Evolutionary conservation across 2,329 filamentous ascomycete genomes (phyloP), one percentile per base, ranked within the genome.

Genomic region (Sporothrix sp.): DNA sequence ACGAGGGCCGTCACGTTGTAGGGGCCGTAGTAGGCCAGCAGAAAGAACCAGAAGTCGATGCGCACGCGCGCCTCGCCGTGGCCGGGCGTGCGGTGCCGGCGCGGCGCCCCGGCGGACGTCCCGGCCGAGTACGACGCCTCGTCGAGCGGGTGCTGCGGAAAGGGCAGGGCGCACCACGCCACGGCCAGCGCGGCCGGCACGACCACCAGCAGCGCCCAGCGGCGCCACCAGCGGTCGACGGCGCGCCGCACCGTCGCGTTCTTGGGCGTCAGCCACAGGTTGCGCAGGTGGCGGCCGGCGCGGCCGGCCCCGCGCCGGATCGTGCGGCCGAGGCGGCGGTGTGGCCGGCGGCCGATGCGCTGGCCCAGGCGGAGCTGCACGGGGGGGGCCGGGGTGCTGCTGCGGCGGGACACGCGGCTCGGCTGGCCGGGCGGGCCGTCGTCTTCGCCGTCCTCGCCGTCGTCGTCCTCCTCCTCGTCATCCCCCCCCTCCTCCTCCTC

Each of bases 31-130:
- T 84, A 85, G 51, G 83, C 75, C 44, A 83, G 75, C 33, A 85
- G 68, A 60, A 85, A 85, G 69, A 83, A 84, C 81, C 81, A 85
- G 60, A 84, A 84, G 66, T 82, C 82, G 57, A 84, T 75, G 55
- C 77, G 74, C 4, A 84, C 81, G 37, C 75, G 70, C 6, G 80
- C 78, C 57, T 74, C 71, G 52, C 81, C 81, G 68, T 84, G 79
- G 23, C 80, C 81, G 0, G 80, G 79, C 1, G 69, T 65, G 49
- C 72, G 75, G 56, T 68, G 67, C 35, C 21, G n/a, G n/a, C n/a
- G n/a, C 28, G 52, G 39, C 59, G 45, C 30, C 48, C 25, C 27
- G 54, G 43, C 20, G 53, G 46, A 59, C 59, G 32, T 53, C 66
- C 52, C 71, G 66, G 33, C 73, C 66, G 51, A n/a, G n/a, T n/a